Evolutionary conservation across 768 basidiomycete species (phyloP).

Genomic region (Tylopilus rubrobrunneus): DNA sequence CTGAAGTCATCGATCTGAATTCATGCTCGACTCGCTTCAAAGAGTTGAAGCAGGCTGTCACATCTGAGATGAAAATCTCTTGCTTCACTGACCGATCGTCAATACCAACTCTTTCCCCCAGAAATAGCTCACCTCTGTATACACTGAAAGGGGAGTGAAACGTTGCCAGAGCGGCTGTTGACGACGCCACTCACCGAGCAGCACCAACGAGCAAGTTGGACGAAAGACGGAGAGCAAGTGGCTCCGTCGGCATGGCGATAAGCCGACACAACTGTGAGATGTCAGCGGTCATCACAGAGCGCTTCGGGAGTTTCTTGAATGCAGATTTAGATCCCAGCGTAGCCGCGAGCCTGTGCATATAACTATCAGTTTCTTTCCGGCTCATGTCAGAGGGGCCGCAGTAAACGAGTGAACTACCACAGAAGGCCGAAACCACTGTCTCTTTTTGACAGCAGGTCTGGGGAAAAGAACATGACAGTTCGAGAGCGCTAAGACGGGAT

Average conservation of each 20-base stretch:
- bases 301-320: slow-evolving; percentile 78
- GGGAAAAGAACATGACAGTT: slow-evolving; percentile 75
- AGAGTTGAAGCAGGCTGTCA: slow-evolving; percentile 69
- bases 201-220: slow-evolving; percentile 90
- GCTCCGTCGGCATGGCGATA: slow-evolving; percentile 80
- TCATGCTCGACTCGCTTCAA: slow-evolving; percentile 79
- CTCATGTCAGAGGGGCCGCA: background rate
- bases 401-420: slow-evolving; percentile 45
- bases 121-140: slow-evolving; percentile 40
- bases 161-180: background rate
- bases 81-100: slow-evolving; percentile 59
- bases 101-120: background rate
- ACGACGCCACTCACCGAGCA: slow-evolving; percentile 55
- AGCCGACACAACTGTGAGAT: slow-evolving; percentile 77
- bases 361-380: slow-evolving; percentile 4
- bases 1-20: slow-evolving; percentile 42
- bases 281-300: slow-evolving; percentile 81
- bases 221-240: slow-evolving; percentile 80
- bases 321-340: slow-evolving; percentile 86
- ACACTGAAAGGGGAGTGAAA: slow-evolving; percentile 31
- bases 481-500: background rate
- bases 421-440: slow-evolving; percentile 90
- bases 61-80: slow-evolving; percentile 78
- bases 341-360: slow-evolving; percentile 71
- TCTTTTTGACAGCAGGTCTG: slow-evolving; percentile 73